Evolutionary conservation across 1,139 yeast species (phyloP), one percentile per base, ranked within the genome.

Genomic region (Nakaseomyces uthaithaninus): DNA sequence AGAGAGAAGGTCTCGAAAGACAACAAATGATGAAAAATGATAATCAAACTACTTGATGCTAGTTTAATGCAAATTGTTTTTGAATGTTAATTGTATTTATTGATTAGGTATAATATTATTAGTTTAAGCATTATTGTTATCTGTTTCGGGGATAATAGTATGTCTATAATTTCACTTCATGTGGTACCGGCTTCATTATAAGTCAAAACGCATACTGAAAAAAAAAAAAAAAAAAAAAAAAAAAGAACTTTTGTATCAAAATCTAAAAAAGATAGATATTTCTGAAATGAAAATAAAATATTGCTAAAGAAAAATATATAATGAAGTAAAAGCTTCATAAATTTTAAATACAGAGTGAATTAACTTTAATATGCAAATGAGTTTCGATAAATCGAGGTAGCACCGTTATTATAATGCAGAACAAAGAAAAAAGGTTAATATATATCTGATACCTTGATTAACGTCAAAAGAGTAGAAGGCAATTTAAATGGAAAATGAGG

Each of bases 1-100:
- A 70, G 5, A 57, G 51, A 37, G 86, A 80, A 56, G 91, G 91
- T 0, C 56, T 80, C 53, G 73, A 66, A 9, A 67, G 72, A 47
- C 68, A 74, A 48, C 68, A 47, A 11, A 28, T 28, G 22, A 28
- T 28, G 33, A 28, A 28, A 16, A 22, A 28, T 17, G 22, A 28
- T 7, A 22, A 7, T 10, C 10, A 10, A 22, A 10, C 24, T 22
- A 10, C 10, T 22, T n/a, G n/a, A n/a, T n/a, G n/a, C n/a, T n/a
- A n/a, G n/a, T n/a, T 22, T 7, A 22, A 22, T 22, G 10, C 7
- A 10, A 7, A 22, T 22, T 7, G 24, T 10, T 7, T 22, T 7
- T 10, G 9, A 10, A 22, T 10, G 24, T 22, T 7, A 7, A 22
- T 7, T 22, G 24, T 7, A 22, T 7, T 22, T 7, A 22, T 22